Conservation (phyloP, 148 eudicot species). For the Mesembryanthemum crystallinum region DNA sequence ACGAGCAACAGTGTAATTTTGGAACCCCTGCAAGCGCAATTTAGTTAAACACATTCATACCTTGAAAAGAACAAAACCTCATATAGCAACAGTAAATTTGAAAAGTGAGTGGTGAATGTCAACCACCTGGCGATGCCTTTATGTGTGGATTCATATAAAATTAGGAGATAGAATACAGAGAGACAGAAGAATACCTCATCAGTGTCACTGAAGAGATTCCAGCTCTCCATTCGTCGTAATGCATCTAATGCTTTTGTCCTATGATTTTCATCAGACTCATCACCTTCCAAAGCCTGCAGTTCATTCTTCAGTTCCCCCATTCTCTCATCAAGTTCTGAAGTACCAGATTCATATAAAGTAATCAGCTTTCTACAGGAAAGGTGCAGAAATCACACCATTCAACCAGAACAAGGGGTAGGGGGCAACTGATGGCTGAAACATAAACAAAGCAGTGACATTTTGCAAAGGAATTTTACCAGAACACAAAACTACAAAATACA, state of each 20-base stretch:
- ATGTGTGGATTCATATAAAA: not conserved
- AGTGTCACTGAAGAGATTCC: conserved; percentile 85
- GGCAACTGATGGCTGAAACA: not conserved
- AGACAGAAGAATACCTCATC: conserved; percentile 47
- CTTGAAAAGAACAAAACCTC: conserved; percentile 13
- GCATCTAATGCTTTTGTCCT: conserved; percentile 80
- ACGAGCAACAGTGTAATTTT: conserved; percentile 91
- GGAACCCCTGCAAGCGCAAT: conserved; percentile 59
- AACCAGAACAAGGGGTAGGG: not conserved
- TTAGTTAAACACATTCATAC: conserved; percentile 13
- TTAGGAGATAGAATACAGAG: not conserved
- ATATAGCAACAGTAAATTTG: not conserved
- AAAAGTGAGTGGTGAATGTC: not conserved
- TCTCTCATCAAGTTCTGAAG: conserved; percentile 91
- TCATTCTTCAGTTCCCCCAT: conserved; percentile 82
- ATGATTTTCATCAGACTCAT: conserved; percentile 69
- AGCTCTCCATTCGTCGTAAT: conserved; percentile 80
- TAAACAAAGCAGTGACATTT: not conserved
- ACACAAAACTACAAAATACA: conserved; percentile 11
- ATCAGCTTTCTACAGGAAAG: not conserved
- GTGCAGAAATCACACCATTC: not conserved
- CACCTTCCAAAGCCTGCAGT: conserved; percentile 79
- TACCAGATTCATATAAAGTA: no score
- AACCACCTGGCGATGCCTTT: not conserved
- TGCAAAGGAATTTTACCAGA: conserved; percentile 3